phyloP scores from a whole-genome alignment of 2,329 filamentous ascomycete species.

The Alternaria conjuncta region DNA sequence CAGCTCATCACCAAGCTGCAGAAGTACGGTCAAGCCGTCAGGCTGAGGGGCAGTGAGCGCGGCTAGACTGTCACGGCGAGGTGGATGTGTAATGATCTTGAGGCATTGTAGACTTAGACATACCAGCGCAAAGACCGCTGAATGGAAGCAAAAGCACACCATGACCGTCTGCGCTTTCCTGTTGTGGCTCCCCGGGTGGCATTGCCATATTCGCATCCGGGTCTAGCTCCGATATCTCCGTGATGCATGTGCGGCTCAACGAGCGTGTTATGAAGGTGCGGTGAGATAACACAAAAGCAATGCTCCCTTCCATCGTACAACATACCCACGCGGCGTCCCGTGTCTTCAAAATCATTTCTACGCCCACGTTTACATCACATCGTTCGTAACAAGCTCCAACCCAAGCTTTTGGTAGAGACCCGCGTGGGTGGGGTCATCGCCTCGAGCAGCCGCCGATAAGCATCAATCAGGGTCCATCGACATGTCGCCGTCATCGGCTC shows the following conservation, averaged over 20 bases:
- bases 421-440: conserved; percentile 29
- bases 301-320: conserved; percentile 6
- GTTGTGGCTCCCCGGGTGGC: conserved; percentile 6
- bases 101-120: conserved; percentile 33
- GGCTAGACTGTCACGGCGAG: conserved; percentile 59
- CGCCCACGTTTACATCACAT: conserved; percentile 13
- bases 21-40: conserved; percentile 97
- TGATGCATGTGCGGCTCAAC: conserved; percentile 3
- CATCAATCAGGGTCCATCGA: conserved; percentile 24
- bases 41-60: conserved; percentile 91
- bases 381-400: conserved; percentile 4
- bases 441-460: conserved; percentile 32
- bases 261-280: conserved; percentile 12
- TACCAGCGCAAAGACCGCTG: conserved; percentile 20
- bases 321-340: conserved; percentile 12
- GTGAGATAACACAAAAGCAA: conserved; percentile 13
- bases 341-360: background rate
- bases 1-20: conserved; percentile 98
- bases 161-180: background rate
- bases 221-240: conserved; percentile 18
- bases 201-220: conserved; percentile 13
- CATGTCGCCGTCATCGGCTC: conserved; percentile 46
- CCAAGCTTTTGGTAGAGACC: conserved; percentile 20
- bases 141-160: conserved; percentile 16
- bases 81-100: conserved; percentile 26